phyloP scores from a whole-genome alignment of 306 rosid genomes.

The Inga leiocalycina region DNA sequence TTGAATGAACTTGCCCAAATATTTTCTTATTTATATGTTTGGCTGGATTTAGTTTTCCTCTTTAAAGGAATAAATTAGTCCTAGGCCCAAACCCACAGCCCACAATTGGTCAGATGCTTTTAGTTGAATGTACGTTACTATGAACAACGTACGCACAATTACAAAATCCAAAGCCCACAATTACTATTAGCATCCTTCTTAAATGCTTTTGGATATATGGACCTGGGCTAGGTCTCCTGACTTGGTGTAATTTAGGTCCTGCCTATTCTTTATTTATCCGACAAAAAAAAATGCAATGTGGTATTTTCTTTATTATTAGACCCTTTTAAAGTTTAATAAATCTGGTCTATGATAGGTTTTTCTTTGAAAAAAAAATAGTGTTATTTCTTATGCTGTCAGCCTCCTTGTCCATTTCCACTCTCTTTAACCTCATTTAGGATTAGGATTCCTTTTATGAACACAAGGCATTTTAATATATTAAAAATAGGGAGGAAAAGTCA shows the following conservation, averaged over 20 bases:
- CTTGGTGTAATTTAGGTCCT: too few relatives aligned
- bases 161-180: neutral
- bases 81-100: too few relatives aligned
- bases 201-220: neutral
- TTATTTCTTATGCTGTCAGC: neutral
- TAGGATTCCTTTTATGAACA: neutral
- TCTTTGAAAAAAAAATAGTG: neutral
- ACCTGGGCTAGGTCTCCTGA: neutral
- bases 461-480: too few relatives aligned
- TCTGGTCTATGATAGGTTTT: too few relatives aligned
- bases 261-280: neutral
- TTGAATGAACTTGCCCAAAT: neutral
- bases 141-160: too few relatives aligned
- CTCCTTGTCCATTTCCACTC: neutral
- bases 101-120: too few relatives aligned
- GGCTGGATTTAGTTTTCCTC: neutral
- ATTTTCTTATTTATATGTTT: neutral
- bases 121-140: too few relatives aligned
- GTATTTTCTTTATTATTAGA: too few relatives aligned
- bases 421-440: neutral
- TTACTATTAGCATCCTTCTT: neutral
- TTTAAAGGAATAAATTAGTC: too few relatives aligned
- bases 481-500: neutral
- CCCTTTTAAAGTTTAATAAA: too few relatives aligned
- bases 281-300: neutral